Base-by-base conservation (phyloP, 352 stramenopile genomes). In the Phytophthora lateralis region DNA sequence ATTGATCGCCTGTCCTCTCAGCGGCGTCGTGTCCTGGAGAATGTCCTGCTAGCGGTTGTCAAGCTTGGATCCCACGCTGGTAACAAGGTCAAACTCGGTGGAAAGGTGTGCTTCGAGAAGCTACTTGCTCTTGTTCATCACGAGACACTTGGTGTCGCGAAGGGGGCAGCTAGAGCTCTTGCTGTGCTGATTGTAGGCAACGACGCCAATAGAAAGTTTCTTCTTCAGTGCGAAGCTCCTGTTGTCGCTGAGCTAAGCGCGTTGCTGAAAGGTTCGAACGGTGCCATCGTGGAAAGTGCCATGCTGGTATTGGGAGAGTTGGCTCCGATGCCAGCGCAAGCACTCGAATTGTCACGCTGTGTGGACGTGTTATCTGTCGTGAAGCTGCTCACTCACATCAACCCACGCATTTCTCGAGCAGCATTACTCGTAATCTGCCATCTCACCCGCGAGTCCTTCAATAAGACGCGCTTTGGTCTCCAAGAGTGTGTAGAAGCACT, bases 1-100 rank as follows among this genome's bases (percentile, higher is more conserved):
- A 64, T 90, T 6, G 82, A 88, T 62, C 77, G 82, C 1, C 53
- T 93, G 0, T 89, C 79, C 4, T 91, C 82, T 10, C 88, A 90
- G 42, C 74, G 89, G 1, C 54, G 73, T 2, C 75, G 88, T 41
- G 80, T 93, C 0, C 45, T 93, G 1, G 84, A 91, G 39, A 91
- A 90, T 41, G 78, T 91, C 2, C 48, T 90, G 10, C 69, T 80
- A 14, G 85, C 82, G 1, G 67, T 91, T 27, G 72, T 78, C 26
- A 91, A 91, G 52, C 73, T 93, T 3, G 85, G 82, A 4, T 83
- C 67, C 17, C 80, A 91, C 39, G 75, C 79, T 5, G 85, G 85
- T 14, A 93, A 93, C 62, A 90, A 91, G 51, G 80, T 91, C 47
- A 90, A 91, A 32, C 73, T 91, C 17, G 82, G 85, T 4, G 80